Evolutionary conservation across 768 basidiomycete genomes (phyloP).

Genomic region (Mycena latifolia): DNA sequence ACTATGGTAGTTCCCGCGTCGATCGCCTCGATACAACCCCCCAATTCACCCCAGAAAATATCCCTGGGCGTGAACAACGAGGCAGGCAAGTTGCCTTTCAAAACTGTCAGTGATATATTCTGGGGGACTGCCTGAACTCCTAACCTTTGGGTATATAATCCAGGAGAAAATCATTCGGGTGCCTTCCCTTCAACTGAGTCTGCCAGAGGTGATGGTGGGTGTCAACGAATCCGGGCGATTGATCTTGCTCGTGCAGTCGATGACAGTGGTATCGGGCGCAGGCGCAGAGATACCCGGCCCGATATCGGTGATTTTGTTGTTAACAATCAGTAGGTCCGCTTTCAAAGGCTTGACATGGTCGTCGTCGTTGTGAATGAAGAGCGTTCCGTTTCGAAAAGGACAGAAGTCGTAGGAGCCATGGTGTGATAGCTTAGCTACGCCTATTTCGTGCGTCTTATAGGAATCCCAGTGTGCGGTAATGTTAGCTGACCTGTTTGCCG

Average conservation of each 20-base stretch:
- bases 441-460: too few species aligned
- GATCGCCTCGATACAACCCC: constrained; percentile 30
- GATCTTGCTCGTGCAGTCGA: constrained; percentile 32
- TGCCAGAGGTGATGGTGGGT: constrained; percentile 37
- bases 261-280: not conserved
- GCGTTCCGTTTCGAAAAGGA: too few species aligned
- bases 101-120: not conserved
- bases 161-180: constrained; percentile 23
- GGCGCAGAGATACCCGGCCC: constrained; percentile 6
- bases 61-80: constrained; percentile 26
- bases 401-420: constrained; percentile 1
- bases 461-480: too few species aligned
- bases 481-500: too few species aligned
- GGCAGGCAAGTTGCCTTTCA: constrained; percentile 9
- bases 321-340: constrained; percentile 26
- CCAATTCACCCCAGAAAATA: constrained; percentile 33
- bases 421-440: too few species aligned
- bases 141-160: constrained; percentile 28
- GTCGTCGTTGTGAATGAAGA: too few species aligned
- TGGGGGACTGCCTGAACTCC: not conserved
- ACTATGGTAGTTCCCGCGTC: constrained; percentile 29
- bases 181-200: constrained; percentile 32
- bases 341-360: constrained; percentile 25
- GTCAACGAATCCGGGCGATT: constrained; percentile 30
- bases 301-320: constrained; percentile 26